Percentiles rank a stretch among this genome's conserved stretches.
These are phyloP conservation scores for Cyclotella sp. DNA, from an alignment of 108 stramenopile genomes.

Conservation along the genomic window DNA sequence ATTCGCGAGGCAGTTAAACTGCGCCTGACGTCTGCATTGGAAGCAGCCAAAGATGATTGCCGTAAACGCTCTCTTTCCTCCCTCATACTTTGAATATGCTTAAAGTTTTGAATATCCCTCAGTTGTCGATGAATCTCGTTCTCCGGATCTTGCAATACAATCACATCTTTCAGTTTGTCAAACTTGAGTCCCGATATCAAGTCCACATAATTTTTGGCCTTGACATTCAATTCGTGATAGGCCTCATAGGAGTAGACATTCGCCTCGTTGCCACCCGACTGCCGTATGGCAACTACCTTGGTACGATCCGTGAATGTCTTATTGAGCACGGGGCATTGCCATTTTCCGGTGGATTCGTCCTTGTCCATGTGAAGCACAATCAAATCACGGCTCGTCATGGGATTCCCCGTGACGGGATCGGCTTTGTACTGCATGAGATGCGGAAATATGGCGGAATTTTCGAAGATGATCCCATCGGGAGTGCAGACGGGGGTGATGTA, in stretches of 20 bases:
- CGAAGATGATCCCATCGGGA: slow-evolving; percentile 90
- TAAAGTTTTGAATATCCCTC: slow-evolving; percentile 80
- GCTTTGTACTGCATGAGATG: slow-evolving; percentile 85
- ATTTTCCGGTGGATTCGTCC: slow-evolving; percentile 85
- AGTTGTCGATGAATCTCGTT: slow-evolving; percentile 54
- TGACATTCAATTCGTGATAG: slow-evolving; percentile 85
- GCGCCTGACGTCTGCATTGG: slow-evolving; percentile 66
- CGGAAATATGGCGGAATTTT: slow-evolving; percentile 83
- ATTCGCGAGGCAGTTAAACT: slow-evolving; percentile 83
- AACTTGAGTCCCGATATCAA: slow-evolving; percentile 78
- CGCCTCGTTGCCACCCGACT: slow-evolving; percentile 72
- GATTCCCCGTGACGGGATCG: slow-evolving; percentile 87
- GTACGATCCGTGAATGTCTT: slow-evolving; percentile 91
- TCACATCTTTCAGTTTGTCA: slow-evolving; percentile 72
- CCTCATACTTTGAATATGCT: slow-evolving; percentile 65
- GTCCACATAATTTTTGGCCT: slow-evolving; percentile 77
- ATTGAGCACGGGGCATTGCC: slow-evolving; percentile 97
- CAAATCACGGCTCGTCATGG: slow-evolving; percentile 70
- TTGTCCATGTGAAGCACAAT: slow-evolving; percentile 85
- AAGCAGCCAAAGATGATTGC: too few species aligned
- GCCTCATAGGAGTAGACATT: slow-evolving; percentile 89
- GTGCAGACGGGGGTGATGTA: slow-evolving; percentile 82
- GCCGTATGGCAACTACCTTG: slow-evolving; percentile 90
- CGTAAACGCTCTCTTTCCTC: slow-evolving; percentile 13
- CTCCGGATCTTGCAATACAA: slow-evolving; percentile 81